Conservation (phyloP, 306 rosid species). For the Cicer cuneatum region DNA sequence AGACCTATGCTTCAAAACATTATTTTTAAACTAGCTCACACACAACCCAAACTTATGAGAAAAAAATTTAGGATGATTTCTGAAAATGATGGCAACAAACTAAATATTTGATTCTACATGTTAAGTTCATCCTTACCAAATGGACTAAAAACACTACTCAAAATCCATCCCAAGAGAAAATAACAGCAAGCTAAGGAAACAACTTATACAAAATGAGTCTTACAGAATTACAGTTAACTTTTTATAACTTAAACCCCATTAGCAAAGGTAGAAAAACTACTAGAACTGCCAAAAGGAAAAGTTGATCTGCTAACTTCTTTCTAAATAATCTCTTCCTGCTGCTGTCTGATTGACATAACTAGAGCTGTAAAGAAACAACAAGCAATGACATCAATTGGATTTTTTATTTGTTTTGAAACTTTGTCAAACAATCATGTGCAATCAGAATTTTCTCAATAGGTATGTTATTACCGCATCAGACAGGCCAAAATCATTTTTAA, state of each 20-base stretch:
- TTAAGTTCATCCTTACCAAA: constrained; percentile 31
- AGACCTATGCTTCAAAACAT: background rate
- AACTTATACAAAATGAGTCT: constrained; percentile 44
- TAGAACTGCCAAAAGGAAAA: constrained; percentile 46
- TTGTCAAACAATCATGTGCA: background rate
- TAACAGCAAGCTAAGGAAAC: constrained; percentile 32
- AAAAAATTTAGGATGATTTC: background rate
- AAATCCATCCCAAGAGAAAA: constrained; percentile 33
- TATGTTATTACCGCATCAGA: no score
- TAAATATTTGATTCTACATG: constrained; percentile 37
- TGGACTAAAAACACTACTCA: constrained; percentile 31
- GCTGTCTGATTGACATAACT: constrained; percentile 45
- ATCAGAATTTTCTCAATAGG: no score
- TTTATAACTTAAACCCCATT: constrained; percentile 35
- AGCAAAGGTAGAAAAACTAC: constrained; percentile 40
- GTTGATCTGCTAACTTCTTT: constrained; percentile 43
- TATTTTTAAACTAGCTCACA: background rate
- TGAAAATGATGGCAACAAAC: constrained; percentile 29
- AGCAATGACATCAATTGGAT: constrained; percentile 20
- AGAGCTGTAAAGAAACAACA: constrained; percentile 48
- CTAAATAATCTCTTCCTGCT: constrained; percentile 40
- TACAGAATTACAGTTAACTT: constrained; percentile 37
- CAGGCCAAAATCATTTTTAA: background rate
- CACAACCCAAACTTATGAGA: background rate
- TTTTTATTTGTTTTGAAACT: constrained; percentile 5